Percentiles rank a stretch among this genome's conserved stretches.
These are phyloP conservation scores for Kingdonia uniflora DNA, from an alignment of 164 flowering plant genomes.

Conservation along the genomic window DNA sequence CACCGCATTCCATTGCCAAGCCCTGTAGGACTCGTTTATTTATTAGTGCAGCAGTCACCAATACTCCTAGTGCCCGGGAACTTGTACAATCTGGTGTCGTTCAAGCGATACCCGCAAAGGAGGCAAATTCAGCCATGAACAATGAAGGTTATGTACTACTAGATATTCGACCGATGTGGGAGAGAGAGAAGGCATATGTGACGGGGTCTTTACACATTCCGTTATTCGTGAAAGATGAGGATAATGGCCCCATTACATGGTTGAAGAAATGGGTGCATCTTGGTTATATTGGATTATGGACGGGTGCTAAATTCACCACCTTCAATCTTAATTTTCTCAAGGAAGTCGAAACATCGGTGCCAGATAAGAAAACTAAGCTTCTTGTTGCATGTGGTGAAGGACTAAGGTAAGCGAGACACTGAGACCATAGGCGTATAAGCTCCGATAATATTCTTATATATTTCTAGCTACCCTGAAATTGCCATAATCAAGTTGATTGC, in stretches of 20 bases:
- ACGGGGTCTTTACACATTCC: constrained; percentile 80
- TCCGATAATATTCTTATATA: too few relatives aligned
- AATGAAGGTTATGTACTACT: constrained; percentile 49
- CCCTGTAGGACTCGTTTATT: constrained; percentile 1
- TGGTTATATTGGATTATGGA: constrained; percentile 92
- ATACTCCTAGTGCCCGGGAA: constrained; percentile 23
- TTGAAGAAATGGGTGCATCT: constrained; percentile 94
- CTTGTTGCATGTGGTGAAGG: constrained; percentile 95
- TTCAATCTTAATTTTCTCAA: constrained; percentile 44
- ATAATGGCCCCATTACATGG: constrained; percentile 50
- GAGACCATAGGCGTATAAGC: too few relatives aligned
- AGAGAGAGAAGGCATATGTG: constrained; percentile 73
- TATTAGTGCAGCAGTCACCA: constrained; percentile 17
- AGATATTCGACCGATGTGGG: constrained; percentile 84
- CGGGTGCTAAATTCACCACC: constrained; percentile 72
- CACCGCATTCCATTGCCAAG: constrained; percentile 1
- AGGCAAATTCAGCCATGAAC: constrained; percentile 33
- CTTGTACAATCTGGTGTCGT: constrained; percentile 58
- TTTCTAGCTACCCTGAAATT: too few relatives aligned
- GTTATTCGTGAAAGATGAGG: constrained; percentile 61
- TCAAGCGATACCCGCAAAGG: constrained; percentile 37
- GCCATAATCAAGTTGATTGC: too few relatives aligned
- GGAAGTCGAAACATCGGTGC: constrained; percentile 42
- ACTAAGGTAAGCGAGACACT: constrained; percentile 67
- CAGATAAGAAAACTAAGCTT: constrained; percentile 56